Conservation (phyloP, 2,329 filamentous ascomycete genomes). For the Aspergillus eucalypticola region DNA sequence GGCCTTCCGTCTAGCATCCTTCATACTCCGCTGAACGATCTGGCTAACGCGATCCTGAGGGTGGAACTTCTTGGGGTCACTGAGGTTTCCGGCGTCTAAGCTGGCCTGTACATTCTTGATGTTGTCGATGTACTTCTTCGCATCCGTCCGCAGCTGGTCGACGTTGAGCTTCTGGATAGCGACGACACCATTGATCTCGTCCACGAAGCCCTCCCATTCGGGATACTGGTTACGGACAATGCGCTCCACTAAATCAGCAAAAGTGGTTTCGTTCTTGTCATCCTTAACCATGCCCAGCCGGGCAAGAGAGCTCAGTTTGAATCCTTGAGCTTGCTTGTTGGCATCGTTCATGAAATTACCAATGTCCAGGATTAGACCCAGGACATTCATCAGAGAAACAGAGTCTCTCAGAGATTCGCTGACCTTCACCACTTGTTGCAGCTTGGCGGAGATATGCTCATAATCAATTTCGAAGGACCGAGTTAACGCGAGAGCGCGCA, state of each 20-base stretch:
- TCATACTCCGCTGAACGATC: conserved; percentile 90
- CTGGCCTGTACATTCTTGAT: conserved; percentile 91
- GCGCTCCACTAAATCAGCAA: conserved; percentile 92
- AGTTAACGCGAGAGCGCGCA: conserved; percentile 84
- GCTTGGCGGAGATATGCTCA: conserved; percentile 82
- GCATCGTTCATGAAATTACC: conserved; percentile 99
- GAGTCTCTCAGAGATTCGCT: conserved; percentile 90
- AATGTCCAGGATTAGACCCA: conserved; percentile 93
- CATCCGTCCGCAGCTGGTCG: conserved; percentile 83
- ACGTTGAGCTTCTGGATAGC: conserved; percentile 88
- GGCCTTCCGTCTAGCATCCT: conserved; percentile 91
- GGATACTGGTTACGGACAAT: conserved; percentile 96
- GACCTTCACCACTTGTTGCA: conserved; percentile 81
- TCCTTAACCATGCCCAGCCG: conserved; percentile 97
- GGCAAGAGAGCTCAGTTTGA: conserved; percentile 94
- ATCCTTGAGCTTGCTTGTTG: conserved; percentile 96
- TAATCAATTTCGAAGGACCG: conserved; percentile 84
- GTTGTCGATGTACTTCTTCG: conserved; percentile 90
- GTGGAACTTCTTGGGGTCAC: conserved; percentile 96
- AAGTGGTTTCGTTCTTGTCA: conserved; percentile 95
- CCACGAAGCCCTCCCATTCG: conserved; percentile 85
- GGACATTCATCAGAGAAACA: conserved; percentile 90
- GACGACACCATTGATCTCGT: conserved; percentile 80
- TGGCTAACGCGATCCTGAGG: conserved; percentile 93
- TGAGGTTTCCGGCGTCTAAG: conserved; percentile 89